Evolutionary conservation across 1,284 basidiomycete species (phyloP), one percentile per base, ranked within the genome.

Genomic region (Irpex lacteus): DNA sequence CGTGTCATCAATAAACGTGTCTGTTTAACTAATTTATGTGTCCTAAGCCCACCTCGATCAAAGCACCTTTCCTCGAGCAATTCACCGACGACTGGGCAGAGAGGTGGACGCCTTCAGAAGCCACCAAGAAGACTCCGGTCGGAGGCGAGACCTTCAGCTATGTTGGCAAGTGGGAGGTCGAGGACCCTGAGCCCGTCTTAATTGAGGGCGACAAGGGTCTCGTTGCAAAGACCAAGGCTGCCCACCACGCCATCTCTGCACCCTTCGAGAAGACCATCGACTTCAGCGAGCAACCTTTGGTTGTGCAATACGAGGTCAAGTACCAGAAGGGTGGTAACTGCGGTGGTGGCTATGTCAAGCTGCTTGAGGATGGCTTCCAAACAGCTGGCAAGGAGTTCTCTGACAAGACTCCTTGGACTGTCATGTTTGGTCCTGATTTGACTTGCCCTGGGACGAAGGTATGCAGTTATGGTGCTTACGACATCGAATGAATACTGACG

Each of bases 261-360:
- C 90, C 95, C 44, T 96, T 99, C 78, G 71, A 82, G 36, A 76
- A 86, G 69, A 83, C 92, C 62, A 83, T 98, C 72, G 89, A 92
- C 81, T 94, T 96, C 79, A 88, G 87, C 74, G 82, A 88, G 68
- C 87, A 98, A 81, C 94, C 97, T 52, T 84, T 99, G 59, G 96
- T 99, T 68, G 91, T 99, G 18, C 96, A 98, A 78, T 99, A 99
- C 77, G 98, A 99, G 79, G 96, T 97, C 81, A 98, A 99, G 83
- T 95, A 98, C 78, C 97, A 99, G 83, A 97, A 98, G 80, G 97
- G 97, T 64, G 94, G 98, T 65, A 96, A 97, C 80, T 99, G 98
- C 73, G 98, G 98, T 79, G 98, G 98, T 81, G 98, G 98, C 50
- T 99, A 99, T 81, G 81, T 99, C 81, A 99, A 99, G 82, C 89